Percentiles rank a stretch among this genome's conserved stretches.
Conservation (phyloP, 495 filamentous ascomycete species). For the Apodospora peruviana region DNA sequence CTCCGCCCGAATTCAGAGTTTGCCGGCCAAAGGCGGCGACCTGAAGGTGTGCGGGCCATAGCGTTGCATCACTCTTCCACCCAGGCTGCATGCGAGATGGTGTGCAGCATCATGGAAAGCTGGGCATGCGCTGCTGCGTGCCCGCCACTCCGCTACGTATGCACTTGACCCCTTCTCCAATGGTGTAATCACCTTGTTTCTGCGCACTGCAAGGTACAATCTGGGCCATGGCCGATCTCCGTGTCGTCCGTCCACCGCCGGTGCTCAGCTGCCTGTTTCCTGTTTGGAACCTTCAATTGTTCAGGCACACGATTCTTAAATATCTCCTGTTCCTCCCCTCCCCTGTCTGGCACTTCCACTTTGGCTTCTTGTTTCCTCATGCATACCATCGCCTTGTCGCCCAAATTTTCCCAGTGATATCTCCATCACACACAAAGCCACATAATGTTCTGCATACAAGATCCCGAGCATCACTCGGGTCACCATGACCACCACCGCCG, state of each 20-base stretch:
- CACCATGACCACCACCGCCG: constrained; percentile 13
- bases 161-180: not conserved
- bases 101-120: constrained; percentile 4
- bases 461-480: not conserved
- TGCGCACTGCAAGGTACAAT: constrained; percentile 11
- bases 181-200: not conserved
- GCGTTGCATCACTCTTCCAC: not conserved
- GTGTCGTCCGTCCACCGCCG: not conserved
- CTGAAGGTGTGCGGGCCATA: too few relatives aligned
- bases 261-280: not conserved
- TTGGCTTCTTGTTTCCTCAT: not conserved
- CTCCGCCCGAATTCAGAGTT: not conserved
- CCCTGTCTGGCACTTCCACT: not conserved
- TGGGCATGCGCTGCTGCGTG: not conserved
- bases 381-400: not conserved
- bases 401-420: not conserved
- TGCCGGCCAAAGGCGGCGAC: too few relatives aligned
- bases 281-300: too few relatives aligned
- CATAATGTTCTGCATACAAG: constrained; percentile 22
- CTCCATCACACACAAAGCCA: not conserved
- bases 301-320: constrained; percentile 4
- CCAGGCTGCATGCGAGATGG: not conserved
- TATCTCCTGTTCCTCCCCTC: constrained; percentile 7
- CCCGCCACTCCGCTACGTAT: not conserved
- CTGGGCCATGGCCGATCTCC: constrained; percentile 6